Percentiles rank a stretch among this genome's conserved stretches.
phyloP scores from a whole-genome alignment of 257 asterid species.

The Orobanche coerulescens region DNA sequence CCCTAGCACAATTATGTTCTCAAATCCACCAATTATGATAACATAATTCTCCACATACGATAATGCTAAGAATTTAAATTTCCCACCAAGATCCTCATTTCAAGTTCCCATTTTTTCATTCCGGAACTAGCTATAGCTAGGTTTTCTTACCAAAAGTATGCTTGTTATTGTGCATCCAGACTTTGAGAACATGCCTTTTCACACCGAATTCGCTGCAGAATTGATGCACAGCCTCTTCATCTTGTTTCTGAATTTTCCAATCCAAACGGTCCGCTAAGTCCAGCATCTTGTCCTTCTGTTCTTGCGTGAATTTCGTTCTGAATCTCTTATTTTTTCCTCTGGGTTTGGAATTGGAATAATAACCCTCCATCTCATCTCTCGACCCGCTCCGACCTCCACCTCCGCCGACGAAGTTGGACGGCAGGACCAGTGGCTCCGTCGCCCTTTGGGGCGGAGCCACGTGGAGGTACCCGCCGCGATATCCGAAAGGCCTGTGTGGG shows the following conservation, averaged over 20 bases:
- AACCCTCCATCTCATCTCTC: constrained; percentile 45
- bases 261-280: constrained; percentile 35
- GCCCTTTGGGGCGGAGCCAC: constrained; percentile 25
- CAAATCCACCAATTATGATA: too few relatives aligned
- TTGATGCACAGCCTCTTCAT: constrained; percentile 35
- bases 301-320: constrained; percentile 37
- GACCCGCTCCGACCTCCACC: constrained; percentile 26
- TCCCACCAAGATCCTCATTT: too few relatives aligned
- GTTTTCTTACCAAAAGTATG: constrained; percentile 42
- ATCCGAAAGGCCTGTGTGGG: constrained; percentile 41
- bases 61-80: too few relatives aligned
- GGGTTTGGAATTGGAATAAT: constrained; percentile 38
- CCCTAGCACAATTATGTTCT: too few relatives aligned
- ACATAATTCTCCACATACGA: too few relatives aligned
- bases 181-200: constrained; percentile 37
- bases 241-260: constrained; percentile 45
- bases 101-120: too few relatives aligned
- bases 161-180: constrained; percentile 53
- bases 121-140: too few relatives aligned
- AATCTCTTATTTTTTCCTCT: constrained; percentile 35
- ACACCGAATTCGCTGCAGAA: constrained; percentile 36
- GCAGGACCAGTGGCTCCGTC: constrained; percentile 39
- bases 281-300: constrained; percentile 47
- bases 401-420: constrained; percentile 60
- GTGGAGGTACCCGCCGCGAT: constrained; percentile 54